Conservation (phyloP, 768 basidiomycete genomes). For the Amylocystis lapponica region DNA sequence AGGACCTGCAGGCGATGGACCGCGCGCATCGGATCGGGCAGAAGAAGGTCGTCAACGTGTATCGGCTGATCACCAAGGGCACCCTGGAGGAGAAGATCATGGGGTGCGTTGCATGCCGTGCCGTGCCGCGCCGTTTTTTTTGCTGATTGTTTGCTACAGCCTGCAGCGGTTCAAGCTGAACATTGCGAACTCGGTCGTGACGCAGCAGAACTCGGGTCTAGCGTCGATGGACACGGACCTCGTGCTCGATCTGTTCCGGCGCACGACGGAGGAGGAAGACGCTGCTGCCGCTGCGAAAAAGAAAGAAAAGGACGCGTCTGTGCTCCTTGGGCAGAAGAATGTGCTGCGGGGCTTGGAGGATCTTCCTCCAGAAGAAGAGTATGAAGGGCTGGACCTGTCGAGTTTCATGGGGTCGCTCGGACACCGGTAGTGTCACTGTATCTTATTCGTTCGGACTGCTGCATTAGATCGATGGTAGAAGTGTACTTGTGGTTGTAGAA, state of each 20-base stretch:
- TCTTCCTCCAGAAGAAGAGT: conserved; percentile 88
- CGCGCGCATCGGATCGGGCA: conserved; percentile 97
- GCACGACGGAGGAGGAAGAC: conserved; percentile 73
- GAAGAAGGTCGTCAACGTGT: conserved; percentile 98
- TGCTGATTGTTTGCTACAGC: conserved; percentile 35
- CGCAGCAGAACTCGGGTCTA: conserved; percentile 93
- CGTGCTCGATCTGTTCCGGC: conserved; percentile 88
- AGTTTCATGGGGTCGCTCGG: conserved; percentile 86
- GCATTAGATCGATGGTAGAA: conserved; percentile 5
- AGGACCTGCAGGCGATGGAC: conserved; percentile 99
- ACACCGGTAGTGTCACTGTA: conserved; percentile 25
- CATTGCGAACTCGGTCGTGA: conserved; percentile 94
- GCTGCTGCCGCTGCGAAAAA: conserved; percentile 48
- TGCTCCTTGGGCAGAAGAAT: conserved; percentile 71
- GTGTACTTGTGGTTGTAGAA: conserved; percentile 3
- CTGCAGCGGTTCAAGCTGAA: conserved; percentile 98
- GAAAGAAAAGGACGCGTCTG: conserved; percentile 44
- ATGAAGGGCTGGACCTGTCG: conserved; percentile 78
- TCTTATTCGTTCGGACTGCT: conserved; percentile 18
- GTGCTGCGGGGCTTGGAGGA: conserved; percentile 88
- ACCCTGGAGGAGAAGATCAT: conserved; percentile 99
- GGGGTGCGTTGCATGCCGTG: conserved; percentile 67
- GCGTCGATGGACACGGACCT: conserved; percentile 96
- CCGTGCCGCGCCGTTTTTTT: neutral
- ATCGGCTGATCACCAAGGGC: conserved; percentile 93